Conservation (phyloP, 805 yeast species). For the Hanseniaspora lindneri region DNA sequence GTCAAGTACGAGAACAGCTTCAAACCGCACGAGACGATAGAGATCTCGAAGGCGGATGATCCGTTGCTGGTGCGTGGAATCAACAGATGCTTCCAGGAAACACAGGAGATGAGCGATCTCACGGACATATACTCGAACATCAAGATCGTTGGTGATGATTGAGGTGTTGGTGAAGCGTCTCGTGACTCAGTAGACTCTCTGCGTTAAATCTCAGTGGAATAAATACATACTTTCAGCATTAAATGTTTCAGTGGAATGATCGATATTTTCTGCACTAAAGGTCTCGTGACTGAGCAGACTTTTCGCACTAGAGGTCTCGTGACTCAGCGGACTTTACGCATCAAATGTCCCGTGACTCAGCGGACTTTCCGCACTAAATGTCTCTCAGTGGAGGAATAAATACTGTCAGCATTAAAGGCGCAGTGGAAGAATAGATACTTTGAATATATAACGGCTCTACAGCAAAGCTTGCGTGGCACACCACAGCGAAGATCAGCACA, state of each 20-base stretch:
- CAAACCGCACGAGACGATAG: constrained; percentile 44
- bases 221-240: no score
- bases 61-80: constrained; percentile 42
- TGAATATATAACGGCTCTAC: background rate
- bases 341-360: background rate
- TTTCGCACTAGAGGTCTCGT: no score
- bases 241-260: no score
- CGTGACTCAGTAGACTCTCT: background rate
- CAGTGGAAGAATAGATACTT: background rate
- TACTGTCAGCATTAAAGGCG: no score
- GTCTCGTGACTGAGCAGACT: no score
- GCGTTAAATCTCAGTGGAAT: no score
- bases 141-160: constrained; percentile 25
- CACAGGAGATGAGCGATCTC: constrained; percentile 78
- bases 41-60: constrained; percentile 35
- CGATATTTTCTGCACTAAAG: no score
- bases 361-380: background rate
- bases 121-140: constrained; percentile 66
- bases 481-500: no score
- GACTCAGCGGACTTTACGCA: no score
- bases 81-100: constrained; percentile 43
- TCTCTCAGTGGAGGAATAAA: no score
- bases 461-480: no score
- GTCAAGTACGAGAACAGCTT: constrained; percentile 63
- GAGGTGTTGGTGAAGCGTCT: background rate